Percentiles rank a stretch among this genome's conserved stretches.
Conservation (phyloP, 495 filamentous ascomycete species). For the Daldinia loculata region DNA sequence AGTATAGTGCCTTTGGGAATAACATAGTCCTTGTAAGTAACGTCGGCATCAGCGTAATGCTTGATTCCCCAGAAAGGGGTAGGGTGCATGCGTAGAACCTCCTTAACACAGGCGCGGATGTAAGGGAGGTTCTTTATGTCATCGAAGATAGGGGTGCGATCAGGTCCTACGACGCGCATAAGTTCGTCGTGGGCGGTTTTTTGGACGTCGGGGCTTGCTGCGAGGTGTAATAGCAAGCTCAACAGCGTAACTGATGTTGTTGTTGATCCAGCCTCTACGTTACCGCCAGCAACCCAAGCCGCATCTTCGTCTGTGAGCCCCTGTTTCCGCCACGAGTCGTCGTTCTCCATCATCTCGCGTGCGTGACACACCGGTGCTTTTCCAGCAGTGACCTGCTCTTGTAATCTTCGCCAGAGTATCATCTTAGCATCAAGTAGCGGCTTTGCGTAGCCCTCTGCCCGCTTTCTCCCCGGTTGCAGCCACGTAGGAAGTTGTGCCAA, state of each 20-base stretch:
- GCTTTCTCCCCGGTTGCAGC: constrained; percentile 32
- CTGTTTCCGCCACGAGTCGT: constrained; percentile 29
- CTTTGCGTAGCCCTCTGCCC: constrained; percentile 15
- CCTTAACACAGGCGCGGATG: constrained; percentile 60
- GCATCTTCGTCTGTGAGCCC: constrained; percentile 48
- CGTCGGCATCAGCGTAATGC: constrained; percentile 57
- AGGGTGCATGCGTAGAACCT: constrained; percentile 65
- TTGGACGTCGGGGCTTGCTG: constrained; percentile 31
- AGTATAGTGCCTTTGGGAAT: constrained; percentile 61
- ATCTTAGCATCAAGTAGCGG: constrained; percentile 51
- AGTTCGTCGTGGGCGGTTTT: constrained; percentile 28
- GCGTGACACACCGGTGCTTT: constrained; percentile 35
- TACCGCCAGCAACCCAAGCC: constrained; percentile 53
- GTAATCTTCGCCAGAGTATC: constrained; percentile 51
- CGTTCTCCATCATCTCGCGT: constrained; percentile 32
- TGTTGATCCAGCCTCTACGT: constrained; percentile 61
- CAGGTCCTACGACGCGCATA: constrained; percentile 47
- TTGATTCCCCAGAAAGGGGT: constrained; percentile 60
- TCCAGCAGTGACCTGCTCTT: constrained; percentile 43
- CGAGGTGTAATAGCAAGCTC: constrained; percentile 60
- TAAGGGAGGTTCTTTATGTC: constrained; percentile 64
- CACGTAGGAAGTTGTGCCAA: constrained; percentile 37
- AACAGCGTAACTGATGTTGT: constrained; percentile 62
- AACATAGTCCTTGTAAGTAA: constrained; percentile 58
- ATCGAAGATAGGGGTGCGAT: constrained; percentile 60